These are phyloP conservation scores for Epichloe hybrida DNA, from an alignment of 2,329 filamentous ascomycete species.

Conservation along the genomic window DNA sequence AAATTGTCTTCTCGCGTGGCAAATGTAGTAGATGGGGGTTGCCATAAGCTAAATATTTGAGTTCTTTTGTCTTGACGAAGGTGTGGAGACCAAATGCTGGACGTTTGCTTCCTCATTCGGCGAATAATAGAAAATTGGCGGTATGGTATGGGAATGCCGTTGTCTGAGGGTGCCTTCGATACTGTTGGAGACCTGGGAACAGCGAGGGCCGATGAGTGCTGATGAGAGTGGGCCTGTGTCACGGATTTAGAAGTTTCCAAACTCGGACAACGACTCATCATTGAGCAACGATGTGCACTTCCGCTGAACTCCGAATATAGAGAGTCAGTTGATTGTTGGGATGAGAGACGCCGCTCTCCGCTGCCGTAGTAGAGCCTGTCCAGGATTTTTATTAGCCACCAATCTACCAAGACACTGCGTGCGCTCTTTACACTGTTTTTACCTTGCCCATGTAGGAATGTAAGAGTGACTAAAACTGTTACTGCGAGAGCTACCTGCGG, in stretches of 20 bases:
- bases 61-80: constrained; percentile 49
- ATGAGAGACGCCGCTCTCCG: constrained; percentile 40
- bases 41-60: constrained; percentile 51
- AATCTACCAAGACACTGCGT: background rate
- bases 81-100: constrained; percentile 62
- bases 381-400: background rate
- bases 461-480: constrained; percentile 31
- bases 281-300: constrained; percentile 32
- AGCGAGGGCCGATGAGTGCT: constrained; percentile 34
- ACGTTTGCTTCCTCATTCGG: constrained; percentile 33
- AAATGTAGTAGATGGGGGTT: constrained; percentile 57
- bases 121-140: constrained; percentile 16
- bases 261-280: constrained; percentile 34
- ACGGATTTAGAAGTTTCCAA: constrained; percentile 20
- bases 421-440: constrained; percentile 11
- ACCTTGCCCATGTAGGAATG: constrained; percentile 43
- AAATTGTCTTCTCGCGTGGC: constrained; percentile 45
- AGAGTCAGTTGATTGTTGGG: constrained; percentile 29
- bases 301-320: constrained; percentile 33
- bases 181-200: constrained; percentile 19
- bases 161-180: background rate
- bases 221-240: constrained; percentile 24
- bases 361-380: constrained; percentile 56
- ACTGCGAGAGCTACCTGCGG: constrained; percentile 34
- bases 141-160: constrained; percentile 20